phyloP scores from a whole-genome alignment of 208 protist species.

The Leishmania arabica region DNA sequence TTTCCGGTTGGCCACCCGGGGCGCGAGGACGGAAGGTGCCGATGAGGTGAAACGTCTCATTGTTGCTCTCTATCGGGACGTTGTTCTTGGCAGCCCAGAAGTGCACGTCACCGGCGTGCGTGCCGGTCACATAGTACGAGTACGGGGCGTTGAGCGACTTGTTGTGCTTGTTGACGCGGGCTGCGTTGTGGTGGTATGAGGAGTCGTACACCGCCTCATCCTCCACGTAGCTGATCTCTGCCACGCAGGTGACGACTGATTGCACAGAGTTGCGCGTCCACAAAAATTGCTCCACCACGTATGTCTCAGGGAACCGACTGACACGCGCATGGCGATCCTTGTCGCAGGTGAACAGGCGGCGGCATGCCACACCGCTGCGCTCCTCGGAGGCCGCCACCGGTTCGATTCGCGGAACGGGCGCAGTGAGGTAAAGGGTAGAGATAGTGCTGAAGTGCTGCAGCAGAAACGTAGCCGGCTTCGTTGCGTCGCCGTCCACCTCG shows the following conservation, averaged over 20 bases:
- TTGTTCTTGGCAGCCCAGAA: slow-evolving; percentile 82
- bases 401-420: slow-evolving; percentile 50
- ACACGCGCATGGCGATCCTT: slow-evolving; percentile 83
- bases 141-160: slow-evolving; percentile 29
- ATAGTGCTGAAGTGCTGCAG: slow-evolving; percentile 90
- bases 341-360: slow-evolving; percentile 84
- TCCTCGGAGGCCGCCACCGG: slow-evolving; percentile 31
- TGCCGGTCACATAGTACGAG: slow-evolving; percentile 74
- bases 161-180: slow-evolving; percentile 36
- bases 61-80: slow-evolving; percentile 28
- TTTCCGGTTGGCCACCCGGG: slow-evolving; percentile 13
- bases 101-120: slow-evolving; percentile 53
- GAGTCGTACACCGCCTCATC: slow-evolving; percentile 20
- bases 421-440: slow-evolving; percentile 62
- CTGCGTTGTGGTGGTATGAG: slow-evolving; percentile 7
- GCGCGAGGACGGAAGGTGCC: slow-evolving; percentile 29
- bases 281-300: slow-evolving; percentile 83
- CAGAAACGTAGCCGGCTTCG: slow-evolving; percentile 51
- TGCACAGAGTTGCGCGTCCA: slow-evolving; percentile 51
- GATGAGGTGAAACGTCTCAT: slow-evolving; percentile 42
- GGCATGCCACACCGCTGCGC: slow-evolving; percentile 26
- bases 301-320: slow-evolving; percentile 79
- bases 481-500: slow-evolving; percentile 47
- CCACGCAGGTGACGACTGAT: slow-evolving; percentile 69
- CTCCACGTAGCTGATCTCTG: slow-evolving; percentile 61